phyloP scores from a whole-genome alignment of 108 stramenopile genomes.

The Conticribra weissflogii region DNA sequence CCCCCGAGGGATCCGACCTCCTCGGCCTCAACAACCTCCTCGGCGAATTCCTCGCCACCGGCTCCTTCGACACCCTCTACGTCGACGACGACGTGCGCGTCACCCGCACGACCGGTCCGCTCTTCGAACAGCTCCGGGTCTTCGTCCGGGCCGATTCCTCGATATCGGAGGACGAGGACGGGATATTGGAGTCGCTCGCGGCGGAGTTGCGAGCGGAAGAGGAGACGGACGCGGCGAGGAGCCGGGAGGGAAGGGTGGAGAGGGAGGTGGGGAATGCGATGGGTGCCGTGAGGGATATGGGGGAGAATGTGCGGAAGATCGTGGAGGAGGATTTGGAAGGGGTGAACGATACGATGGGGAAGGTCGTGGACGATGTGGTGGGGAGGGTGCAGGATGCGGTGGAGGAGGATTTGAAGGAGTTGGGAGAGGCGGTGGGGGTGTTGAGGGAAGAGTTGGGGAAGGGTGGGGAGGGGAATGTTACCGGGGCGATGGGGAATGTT shows the following conservation, averaged over 20 bases:
- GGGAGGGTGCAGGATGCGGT: constrained; percentile 31
- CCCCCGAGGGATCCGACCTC: constrained; percentile 68
- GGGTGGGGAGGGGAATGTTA: constrained; percentile 40
- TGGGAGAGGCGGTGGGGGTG: constrained; percentile 35
- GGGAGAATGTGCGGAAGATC: constrained; percentile 4
- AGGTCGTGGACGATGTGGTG: constrained; percentile 32
- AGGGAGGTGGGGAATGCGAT: constrained; percentile 10
- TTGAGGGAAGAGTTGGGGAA: constrained; percentile 8
- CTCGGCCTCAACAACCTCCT: constrained; percentile 64
- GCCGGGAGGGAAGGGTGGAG: constrained; percentile 12
- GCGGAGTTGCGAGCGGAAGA: constrained; percentile 38
- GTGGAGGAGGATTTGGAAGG: constrained; percentile 25
- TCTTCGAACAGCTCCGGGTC: constrained; percentile 73
- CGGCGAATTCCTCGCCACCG: constrained; percentile 65
- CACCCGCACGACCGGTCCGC: constrained; percentile 63
- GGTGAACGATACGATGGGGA: constrained; percentile 12
- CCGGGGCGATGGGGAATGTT: constrained; percentile 28
- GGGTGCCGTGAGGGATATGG: constrained; percentile 10
- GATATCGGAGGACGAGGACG: constrained; percentile 22
- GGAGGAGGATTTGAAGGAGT: constrained; percentile 31
- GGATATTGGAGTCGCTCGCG: constrained; percentile 14
- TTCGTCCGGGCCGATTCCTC: constrained; percentile 52
- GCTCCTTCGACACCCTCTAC: constrained; percentile 76
- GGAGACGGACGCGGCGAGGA: constrained; percentile 11
- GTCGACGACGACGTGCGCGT: constrained; percentile 72